Conservation (phyloP, 1,284 basidiomycete genomes). For the Papiliotrema laurentii region DNA sequence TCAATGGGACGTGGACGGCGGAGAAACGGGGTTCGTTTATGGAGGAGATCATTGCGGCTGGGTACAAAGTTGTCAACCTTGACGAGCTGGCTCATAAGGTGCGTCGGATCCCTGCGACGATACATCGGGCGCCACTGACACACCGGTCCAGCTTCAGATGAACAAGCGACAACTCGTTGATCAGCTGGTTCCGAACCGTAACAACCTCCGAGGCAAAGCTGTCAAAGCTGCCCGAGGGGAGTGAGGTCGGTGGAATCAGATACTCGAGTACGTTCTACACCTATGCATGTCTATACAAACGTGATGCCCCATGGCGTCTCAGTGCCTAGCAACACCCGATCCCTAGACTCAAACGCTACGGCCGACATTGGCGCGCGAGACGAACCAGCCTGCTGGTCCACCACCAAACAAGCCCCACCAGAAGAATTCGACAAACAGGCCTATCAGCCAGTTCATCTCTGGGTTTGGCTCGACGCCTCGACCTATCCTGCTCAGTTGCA, state of each 20-base stretch:
- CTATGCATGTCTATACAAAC: background rate
- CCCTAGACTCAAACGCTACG: background rate
- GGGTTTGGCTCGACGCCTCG: conserved; percentile 34
- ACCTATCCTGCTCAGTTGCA: conserved; percentile 39
- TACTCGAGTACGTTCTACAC: background rate
- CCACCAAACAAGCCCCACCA: conserved; percentile 32
- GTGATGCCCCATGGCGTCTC: background rate
- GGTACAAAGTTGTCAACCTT: conserved; percentile 19
- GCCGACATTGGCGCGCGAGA: too few relatives aligned
- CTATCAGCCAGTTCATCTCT: conserved; percentile 28
- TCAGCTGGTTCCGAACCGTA: conserved; percentile 15
- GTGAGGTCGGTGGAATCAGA: background rate
- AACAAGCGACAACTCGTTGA: conserved; percentile 17
- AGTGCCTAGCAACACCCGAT: background rate
- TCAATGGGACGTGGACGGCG: conserved; percentile 19
- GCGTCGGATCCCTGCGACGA: conserved; percentile 4
- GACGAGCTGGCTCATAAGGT: conserved; percentile 19
- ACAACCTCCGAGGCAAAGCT: conserved; percentile 12
- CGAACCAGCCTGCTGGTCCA: conserved; percentile 17
- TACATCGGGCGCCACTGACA: background rate
- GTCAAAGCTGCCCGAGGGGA: conserved; percentile 12
- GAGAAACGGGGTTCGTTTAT: conserved; percentile 20
- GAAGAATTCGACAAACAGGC: conserved; percentile 23
- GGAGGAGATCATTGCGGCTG: conserved; percentile 22
- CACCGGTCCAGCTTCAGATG: conserved; percentile 10